Conservation (phyloP, 169 alveolate species). For the Toxoplasma gondii region DNA sequence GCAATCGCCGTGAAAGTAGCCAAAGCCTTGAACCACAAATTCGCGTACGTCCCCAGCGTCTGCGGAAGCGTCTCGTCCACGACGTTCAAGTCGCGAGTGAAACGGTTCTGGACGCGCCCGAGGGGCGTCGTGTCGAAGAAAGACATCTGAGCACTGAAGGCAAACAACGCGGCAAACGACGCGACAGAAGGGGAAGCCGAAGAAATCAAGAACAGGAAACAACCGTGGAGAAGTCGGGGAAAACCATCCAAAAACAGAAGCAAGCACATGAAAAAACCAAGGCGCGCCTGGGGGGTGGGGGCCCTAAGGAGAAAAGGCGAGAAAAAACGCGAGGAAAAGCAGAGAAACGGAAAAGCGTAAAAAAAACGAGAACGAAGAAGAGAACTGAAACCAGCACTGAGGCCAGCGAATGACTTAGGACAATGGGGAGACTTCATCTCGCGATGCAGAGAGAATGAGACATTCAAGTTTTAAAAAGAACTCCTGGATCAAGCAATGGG, state of each 20-base stretch:
- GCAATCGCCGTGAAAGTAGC: constrained; percentile 62
- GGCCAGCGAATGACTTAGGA: not conserved
- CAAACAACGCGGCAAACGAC: constrained; percentile 28
- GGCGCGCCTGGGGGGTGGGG: too few relatives aligned
- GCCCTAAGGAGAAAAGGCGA: too few relatives aligned
- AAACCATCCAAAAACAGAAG: too few relatives aligned
- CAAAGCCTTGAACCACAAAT: constrained; percentile 22
- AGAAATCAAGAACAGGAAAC: not conserved
- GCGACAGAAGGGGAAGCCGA: not conserved
- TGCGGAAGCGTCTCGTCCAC: constrained; percentile 70
- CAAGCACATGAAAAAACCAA: too few relatives aligned
- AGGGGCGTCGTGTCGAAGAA: constrained; percentile 85
- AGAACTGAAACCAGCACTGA: not conserved
- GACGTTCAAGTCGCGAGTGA: constrained; percentile 75
- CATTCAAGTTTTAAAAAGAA: too few relatives aligned
- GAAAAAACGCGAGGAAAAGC: too few relatives aligned
- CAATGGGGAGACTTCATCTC: not conserved
- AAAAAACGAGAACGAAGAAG: not conserved
- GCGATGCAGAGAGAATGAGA: too few relatives aligned
- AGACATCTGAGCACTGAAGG: constrained; percentile 71
- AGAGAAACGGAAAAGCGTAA: not conserved
- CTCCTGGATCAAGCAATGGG: too few relatives aligned
- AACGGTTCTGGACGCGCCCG: constrained; percentile 84
- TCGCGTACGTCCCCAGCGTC: not conserved
- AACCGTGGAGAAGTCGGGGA: not conserved